Evolutionary conservation across 495 filamentous ascomycete species (phyloP).

Genomic region (Hyaloscypha bicolor): DNA sequence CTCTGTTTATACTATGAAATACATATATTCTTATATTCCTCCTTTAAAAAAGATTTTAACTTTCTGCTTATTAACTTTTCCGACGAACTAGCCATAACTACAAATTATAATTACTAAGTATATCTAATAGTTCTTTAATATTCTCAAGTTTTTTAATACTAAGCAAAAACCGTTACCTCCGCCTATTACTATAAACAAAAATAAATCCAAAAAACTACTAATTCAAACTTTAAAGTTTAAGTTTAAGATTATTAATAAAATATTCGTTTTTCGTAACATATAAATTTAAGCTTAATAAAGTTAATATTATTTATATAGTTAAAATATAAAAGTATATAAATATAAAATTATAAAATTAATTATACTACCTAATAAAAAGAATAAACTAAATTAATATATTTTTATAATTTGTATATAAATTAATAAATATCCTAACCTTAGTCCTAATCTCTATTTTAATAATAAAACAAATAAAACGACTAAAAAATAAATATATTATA

Average conservation of each 20-base stretch:
- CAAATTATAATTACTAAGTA: background rate
- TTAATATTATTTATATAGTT: no score
- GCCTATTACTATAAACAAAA: no score
- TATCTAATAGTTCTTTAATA: background rate
- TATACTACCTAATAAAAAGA: no score
- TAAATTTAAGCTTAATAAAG: no score
- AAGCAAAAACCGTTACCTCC: background rate
- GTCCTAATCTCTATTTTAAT: background rate
- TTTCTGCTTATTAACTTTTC: background rate
- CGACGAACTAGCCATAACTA: background rate
- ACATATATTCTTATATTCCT: constrained; percentile 17
- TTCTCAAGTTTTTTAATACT: background rate
- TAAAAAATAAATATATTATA: constrained; percentile 1
- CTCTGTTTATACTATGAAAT: constrained; percentile 6
- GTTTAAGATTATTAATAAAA: background rate
- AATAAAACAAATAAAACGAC: background rate
- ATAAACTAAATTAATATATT: background rate
- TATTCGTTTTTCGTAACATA: background rate
- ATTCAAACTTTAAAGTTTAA: background rate
- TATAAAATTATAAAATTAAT: constrained; percentile 2
- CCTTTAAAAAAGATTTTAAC: background rate
- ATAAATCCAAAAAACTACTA: no score
- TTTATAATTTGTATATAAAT: background rate
- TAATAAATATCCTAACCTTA: background rate
- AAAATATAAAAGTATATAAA: background rate